Conservation (phyloP, 768 basidiomycete species). For the Cystofilobasidium macerans region DNA sequence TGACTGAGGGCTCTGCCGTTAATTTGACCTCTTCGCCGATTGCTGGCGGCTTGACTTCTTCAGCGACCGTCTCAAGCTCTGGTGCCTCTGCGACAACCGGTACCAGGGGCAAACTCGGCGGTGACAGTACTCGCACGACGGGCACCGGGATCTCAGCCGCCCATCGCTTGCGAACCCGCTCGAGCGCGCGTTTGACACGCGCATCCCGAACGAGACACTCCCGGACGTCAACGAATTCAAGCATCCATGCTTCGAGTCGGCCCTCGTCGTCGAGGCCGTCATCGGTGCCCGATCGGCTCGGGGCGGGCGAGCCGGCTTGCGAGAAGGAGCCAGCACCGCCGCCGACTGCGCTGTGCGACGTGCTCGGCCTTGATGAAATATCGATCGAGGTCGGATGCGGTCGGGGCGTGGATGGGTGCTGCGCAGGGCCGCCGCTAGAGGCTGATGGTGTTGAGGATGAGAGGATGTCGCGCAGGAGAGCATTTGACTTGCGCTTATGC, state of each 20-base stretch:
- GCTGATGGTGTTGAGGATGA: constrained; percentile 13
- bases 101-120: neutral
- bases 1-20: no score
- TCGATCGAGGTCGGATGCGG: constrained; percentile 3
- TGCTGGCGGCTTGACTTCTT: no score
- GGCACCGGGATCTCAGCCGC: neutral
- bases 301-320: neutral
- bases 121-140: neutral
- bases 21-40: no score
- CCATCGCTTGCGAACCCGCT: neutral
- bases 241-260: constrained; percentile 23
- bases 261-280: constrained; percentile 19
- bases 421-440: neutral
- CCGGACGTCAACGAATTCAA: constrained; percentile 18
- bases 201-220: constrained; percentile 21
- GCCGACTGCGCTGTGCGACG: no score
- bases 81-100: neutral
- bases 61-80: neutral
- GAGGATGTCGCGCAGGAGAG: constrained; percentile 21
- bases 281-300: neutral
- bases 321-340: neutral
- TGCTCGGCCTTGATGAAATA: no score
- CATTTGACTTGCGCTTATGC: constrained; percentile 9
- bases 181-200: neutral
- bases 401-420: neutral